Conservation (phyloP, 2,329 filamentous ascomycete species). For the Chrysosporium keratinophilum region DNA sequence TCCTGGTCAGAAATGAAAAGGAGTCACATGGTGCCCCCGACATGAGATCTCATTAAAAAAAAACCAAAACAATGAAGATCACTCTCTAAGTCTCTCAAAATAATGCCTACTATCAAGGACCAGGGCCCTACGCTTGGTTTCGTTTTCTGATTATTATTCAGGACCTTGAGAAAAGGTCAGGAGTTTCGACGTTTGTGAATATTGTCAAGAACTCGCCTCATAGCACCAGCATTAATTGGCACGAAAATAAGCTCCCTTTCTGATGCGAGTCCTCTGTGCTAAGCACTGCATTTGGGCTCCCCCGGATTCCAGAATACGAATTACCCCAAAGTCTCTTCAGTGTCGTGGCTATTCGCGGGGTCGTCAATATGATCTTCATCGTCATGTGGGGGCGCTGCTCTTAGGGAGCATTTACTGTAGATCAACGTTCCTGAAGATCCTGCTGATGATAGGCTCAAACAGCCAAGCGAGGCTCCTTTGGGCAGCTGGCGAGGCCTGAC, state of each 20-base stretch:
- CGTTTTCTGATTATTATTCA: neutral
- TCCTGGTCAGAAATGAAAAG: neutral
- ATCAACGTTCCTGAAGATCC: constrained; percentile 1
- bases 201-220: neutral
- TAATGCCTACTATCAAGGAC: neutral
- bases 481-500: neutral
- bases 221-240: neutral
- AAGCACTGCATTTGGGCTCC: neutral
- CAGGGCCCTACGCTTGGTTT: constrained; percentile 1
- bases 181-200: too few relatives aligned
- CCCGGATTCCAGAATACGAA: neutral
- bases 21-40: constrained; percentile 1
- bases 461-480: neutral
- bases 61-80: constrained; percentile 1
- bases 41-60: neutral
- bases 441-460: neutral
- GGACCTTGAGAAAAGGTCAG: neutral
- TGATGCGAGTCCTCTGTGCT: neutral
- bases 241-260: neutral
- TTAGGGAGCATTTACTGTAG: neutral
- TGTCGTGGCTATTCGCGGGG: constrained; percentile 1
- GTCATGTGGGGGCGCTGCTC: neutral
- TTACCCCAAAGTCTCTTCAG: neutral
- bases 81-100: neutral
- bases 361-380: neutral